These are phyloP conservation scores for Starmerella stigmatis DNA, from an alignment of 805 yeast species.

Conservation along the genomic window DNA sequence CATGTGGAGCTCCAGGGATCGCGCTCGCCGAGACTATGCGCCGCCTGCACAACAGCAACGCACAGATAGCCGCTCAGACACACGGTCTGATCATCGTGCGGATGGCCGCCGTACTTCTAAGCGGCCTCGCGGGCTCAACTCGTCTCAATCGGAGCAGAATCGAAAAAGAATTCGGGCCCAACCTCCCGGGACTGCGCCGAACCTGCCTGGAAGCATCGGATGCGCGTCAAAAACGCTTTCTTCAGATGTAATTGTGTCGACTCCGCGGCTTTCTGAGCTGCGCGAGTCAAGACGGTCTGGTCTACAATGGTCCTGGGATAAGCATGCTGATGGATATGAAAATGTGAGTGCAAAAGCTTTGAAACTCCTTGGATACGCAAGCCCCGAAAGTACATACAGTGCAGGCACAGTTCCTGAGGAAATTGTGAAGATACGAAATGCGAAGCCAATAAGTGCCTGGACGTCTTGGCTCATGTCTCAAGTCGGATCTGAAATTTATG, in stretches of 20 bases:
- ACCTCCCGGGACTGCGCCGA: not conserved
- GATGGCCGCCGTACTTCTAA: not conserved
- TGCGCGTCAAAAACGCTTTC: not conserved
- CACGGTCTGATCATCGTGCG: not conserved
- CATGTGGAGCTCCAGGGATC: conserved; percentile 4
- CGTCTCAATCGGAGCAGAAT: not conserved
- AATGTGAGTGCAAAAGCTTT: conserved; percentile 9
- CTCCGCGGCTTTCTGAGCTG: not conserved
- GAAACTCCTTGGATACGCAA: conserved; percentile 13
- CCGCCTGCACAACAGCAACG: not conserved
- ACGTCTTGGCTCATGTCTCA: conserved; percentile 1
- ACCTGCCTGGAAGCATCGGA: not conserved
- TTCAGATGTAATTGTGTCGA: not conserved
- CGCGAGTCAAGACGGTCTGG: not conserved
- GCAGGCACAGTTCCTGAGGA: not conserved
- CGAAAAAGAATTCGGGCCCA: not conserved
- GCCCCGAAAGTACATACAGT: conserved; percentile 2
- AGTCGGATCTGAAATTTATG: not conserved
- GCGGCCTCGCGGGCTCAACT: too few species aligned
- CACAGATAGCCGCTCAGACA: not conserved
- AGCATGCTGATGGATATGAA: conserved; percentile 9
- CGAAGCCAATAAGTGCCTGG: conserved; percentile 1
- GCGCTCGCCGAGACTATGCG: conserved; percentile 4
- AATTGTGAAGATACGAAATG: not conserved
- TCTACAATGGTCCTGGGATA: conserved; percentile 10